phyloP scores from a whole-genome alignment of 2,329 filamentous ascomycete genomes.

The Fusarium secorum region DNA sequence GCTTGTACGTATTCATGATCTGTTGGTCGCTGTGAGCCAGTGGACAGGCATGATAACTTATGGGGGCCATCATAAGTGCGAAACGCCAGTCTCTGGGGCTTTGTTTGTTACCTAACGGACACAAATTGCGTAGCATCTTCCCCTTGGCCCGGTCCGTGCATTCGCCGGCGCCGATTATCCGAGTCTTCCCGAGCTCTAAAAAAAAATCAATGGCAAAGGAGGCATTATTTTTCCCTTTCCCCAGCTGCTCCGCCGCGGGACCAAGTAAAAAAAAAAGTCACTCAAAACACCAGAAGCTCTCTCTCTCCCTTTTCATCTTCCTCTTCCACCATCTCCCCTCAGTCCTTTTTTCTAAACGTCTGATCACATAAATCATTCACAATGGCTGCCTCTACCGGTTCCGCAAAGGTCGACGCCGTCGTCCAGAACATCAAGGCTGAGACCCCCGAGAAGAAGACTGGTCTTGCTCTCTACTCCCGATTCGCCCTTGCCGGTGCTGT shows the following conservation, averaged over 20 bases:
- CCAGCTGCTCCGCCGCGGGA: conserved; percentile 13
- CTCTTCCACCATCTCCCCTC: conserved; percentile 44
- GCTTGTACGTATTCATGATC: neutral
- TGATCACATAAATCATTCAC: conserved; percentile 37
- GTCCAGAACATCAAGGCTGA: conserved; percentile 53
- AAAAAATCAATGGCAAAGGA: conserved; percentile 21
- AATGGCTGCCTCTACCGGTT: conserved; percentile 56
- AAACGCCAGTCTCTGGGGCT: too few species aligned
- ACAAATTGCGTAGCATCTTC: conserved; percentile 18
- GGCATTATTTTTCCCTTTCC: conserved; percentile 37
- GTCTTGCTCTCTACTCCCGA: conserved; percentile 83
- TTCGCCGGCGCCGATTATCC: conserved; percentile 43
- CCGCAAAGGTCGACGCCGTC: conserved; percentile 56
- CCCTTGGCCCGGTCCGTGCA: conserved; percentile 44
- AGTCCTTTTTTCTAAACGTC: conserved; percentile 41
- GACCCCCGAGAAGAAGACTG: conserved; percentile 54
- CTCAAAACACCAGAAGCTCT: conserved; percentile 39
- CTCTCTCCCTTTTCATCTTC: neutral
- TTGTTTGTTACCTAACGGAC: conserved; percentile 16
- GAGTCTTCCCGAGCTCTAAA: conserved; percentile 41
- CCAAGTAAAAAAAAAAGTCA: conserved; percentile 38
- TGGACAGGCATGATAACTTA: conserved; percentile 4
- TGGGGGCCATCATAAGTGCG: neutral
- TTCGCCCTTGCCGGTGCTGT: conserved; percentile 97
- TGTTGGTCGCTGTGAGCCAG: conserved; percentile 4